Percentiles rank a stretch among this genome's conserved stretches.
phyloP scores from a whole-genome alignment of 2,329 filamentous ascomycete genomes.

The Tolypocladium tropicale region DNA sequence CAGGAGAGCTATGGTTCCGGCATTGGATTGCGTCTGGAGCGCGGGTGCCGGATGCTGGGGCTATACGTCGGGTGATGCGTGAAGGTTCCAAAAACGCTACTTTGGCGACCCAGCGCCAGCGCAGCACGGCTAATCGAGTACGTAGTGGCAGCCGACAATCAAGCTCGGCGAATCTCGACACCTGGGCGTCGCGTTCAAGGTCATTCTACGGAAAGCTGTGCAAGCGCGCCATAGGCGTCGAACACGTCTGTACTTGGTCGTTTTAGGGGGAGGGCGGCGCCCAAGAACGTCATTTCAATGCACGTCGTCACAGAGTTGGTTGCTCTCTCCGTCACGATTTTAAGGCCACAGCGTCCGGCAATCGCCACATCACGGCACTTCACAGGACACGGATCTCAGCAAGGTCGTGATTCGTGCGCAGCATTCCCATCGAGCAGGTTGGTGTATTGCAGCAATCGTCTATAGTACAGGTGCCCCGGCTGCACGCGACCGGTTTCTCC shows the following conservation, averaged over 20 bases:
- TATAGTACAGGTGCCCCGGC: slow-evolving; percentile 22
- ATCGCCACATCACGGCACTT: not conserved
- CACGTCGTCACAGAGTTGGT: not conserved
- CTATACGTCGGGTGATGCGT: not conserved
- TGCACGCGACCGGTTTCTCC: slow-evolving; percentile 12
- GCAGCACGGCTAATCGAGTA: not conserved
- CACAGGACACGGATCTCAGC: not conserved
- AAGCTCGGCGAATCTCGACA: not conserved
- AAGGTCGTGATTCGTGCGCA: not conserved
- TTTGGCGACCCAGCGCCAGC: not conserved
- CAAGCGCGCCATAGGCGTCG: not conserved
- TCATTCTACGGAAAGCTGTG: not conserved
- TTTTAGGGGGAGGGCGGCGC: too few relatives aligned
- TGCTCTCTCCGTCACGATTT: not conserved
- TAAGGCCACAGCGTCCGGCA: not conserved
- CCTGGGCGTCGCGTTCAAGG: not conserved
- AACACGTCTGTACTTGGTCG: not conserved
- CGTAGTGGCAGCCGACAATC: not conserved
- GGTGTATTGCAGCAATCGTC: slow-evolving; percentile 20
- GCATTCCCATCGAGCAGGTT: slow-evolving; percentile 10
- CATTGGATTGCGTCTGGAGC: slow-evolving; percentile 2
- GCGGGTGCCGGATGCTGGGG: not conserved
- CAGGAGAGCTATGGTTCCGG: not conserved
- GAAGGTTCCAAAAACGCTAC: not conserved
- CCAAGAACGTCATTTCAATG: not conserved